These are phyloP conservation scores for Misopates orontium DNA, from an alignment of 257 asterid species.

Conservation along the genomic window DNA sequence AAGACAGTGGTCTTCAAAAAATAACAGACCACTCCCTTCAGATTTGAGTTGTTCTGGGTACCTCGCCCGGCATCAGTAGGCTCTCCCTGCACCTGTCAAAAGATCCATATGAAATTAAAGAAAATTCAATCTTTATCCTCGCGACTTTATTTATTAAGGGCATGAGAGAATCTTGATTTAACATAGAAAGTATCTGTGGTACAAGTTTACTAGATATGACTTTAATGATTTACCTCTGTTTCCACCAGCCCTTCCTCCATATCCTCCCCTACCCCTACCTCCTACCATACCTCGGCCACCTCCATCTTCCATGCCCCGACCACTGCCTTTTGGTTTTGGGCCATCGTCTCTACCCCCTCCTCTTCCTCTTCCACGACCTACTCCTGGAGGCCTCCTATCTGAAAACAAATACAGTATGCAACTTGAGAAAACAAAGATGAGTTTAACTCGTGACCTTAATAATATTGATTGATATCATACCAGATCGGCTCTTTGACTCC, in stretches of 20 bases:
- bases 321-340: slow-evolving; percentile 47
- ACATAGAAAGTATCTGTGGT: not conserved
- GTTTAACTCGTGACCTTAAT: not conserved
- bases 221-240: slow-evolving; percentile 30
- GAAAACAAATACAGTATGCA: slow-evolving; percentile 21
- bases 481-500: slow-evolving; percentile 57
- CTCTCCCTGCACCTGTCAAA: slow-evolving; percentile 46
- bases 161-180: not conserved
- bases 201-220: not conserved
- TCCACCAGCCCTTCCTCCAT: slow-evolving; percentile 52
- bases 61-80: slow-evolving; percentile 30
- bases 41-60: not conserved
- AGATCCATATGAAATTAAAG: slow-evolving; percentile 9
- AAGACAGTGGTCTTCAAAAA: slow-evolving; percentile 33
- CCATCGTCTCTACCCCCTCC: slow-evolving; percentile 64
- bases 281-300: slow-evolving; percentile 47
- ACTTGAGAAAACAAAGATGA: slow-evolving; percentile 14
- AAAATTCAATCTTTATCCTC: not conserved
- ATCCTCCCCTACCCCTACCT: slow-evolving; percentile 49
- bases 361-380: slow-evolving; percentile 69
- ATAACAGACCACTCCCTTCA: slow-evolving; percentile 29
- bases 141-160: not conserved
- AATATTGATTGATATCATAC: slow-evolving; percentile 30
- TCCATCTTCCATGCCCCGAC: slow-evolving; percentile 60
- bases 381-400: slow-evolving; percentile 75